A percentile compares a stretch with the other conserved stretches of the same genome.
phyloP scores from a whole-genome alignment of 176 grass and related monocot genomes.

The Juncus effusus region DNA sequence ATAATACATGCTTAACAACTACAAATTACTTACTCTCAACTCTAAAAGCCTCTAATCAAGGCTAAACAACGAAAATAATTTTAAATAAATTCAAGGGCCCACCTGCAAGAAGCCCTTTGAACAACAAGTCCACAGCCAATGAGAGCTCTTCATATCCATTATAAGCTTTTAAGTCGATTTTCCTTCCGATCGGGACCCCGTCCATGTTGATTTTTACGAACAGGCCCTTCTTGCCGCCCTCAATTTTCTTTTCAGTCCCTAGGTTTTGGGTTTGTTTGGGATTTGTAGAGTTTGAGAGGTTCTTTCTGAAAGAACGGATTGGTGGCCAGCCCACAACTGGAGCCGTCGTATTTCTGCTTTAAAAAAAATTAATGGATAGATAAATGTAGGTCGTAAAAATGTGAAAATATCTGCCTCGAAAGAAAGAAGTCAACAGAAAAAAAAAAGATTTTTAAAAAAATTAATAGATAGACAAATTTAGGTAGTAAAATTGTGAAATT shows the following conservation, averaged over 20 bases:
- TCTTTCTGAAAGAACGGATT: constrained; percentile 72
- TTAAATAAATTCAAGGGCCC: not conserved
- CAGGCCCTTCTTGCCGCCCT: constrained; percentile 27
- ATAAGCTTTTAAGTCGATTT: constrained; percentile 33
- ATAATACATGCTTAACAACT: too few species aligned
- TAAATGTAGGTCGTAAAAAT: not conserved
- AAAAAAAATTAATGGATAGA: constrained; percentile 16
- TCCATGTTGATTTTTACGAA: constrained; percentile 48
- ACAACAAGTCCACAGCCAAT: constrained; percentile 31
- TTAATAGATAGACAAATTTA: too few species aligned
- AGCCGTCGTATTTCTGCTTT: constrained; percentile 36
- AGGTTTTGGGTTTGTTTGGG: constrained; percentile 6
- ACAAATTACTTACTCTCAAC: too few species aligned
- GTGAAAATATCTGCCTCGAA: too few species aligned
- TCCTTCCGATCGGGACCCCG: constrained; percentile 34
- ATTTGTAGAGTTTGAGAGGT: constrained; percentile 38
- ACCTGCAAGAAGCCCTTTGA: constrained; percentile 33
- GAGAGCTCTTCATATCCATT: constrained; percentile 32
- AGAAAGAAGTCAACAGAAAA: too few species aligned
- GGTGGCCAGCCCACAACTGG: constrained; percentile 87
- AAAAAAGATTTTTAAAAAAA: too few species aligned
- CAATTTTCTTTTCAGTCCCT: not conserved
- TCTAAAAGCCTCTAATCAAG: too few species aligned
- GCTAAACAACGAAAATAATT: too few species aligned
- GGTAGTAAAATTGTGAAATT: too few species aligned